Evolutionary conservation across 2,329 filamentous ascomycete species (phyloP).

Genomic region (Aspergillus sp.): DNA sequence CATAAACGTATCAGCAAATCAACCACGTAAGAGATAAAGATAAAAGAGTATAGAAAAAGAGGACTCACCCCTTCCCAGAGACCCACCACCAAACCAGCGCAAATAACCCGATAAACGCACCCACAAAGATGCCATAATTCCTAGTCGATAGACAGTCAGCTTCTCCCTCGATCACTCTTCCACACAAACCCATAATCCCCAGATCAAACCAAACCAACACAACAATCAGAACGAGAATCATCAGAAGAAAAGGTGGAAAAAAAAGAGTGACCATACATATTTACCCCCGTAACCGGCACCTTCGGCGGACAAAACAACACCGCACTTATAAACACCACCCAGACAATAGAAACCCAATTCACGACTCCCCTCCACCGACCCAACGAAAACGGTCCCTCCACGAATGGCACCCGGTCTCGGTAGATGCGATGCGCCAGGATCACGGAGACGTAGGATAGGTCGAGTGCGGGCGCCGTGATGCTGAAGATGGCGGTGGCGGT

Average conservation of each 20-base stretch:
- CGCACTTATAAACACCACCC: conserved; percentile 63
- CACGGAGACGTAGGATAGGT: conserved; percentile 59
- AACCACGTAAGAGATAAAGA: neutral
- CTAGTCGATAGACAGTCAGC: conserved; percentile 19
- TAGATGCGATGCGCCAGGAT: conserved; percentile 60
- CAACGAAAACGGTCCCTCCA: conserved; percentile 59
- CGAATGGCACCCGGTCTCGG: conserved; percentile 52
- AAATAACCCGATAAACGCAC: conserved; percentile 49
- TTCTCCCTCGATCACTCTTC: neutral
- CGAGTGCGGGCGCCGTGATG: conserved; percentile 53
- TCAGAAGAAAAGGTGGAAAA: neutral
- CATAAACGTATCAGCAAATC: neutral
- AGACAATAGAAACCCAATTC: conserved; percentile 57
- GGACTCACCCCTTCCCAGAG: conserved; percentile 39
- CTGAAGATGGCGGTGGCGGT: conserved; percentile 52
- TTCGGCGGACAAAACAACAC: conserved; percentile 57
- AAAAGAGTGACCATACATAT: conserved; percentile 41
- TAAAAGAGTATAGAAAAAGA: conserved; percentile 13
- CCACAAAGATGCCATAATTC: conserved; percentile 52
- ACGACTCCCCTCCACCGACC: conserved; percentile 56
- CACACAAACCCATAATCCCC: neutral
- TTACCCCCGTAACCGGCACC: conserved; percentile 48
- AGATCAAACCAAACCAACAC: no score
- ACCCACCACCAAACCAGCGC: conserved; percentile 51
- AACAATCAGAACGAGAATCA: no score